Conservation (phyloP, 2,329 filamentous ascomycete genomes). For the Neofusicoccum parvum region DNA sequence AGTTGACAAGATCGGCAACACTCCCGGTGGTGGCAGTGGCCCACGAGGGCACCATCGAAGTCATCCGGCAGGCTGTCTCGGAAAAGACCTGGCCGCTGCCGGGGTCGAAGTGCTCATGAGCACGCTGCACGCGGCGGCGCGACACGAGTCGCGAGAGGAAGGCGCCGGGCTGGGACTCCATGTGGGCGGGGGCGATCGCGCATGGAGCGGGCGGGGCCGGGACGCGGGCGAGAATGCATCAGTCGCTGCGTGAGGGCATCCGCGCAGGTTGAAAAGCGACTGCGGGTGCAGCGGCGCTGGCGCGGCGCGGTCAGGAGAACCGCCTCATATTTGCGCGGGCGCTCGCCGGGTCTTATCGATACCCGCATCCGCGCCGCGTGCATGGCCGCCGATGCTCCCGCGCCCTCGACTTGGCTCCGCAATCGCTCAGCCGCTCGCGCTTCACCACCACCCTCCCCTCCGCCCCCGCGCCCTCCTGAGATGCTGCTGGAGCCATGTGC, state of each 20-base stretch:
- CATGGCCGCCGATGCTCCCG: background rate
- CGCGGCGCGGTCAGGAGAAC: background rate
- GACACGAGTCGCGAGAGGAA: slow-evolving; percentile 3
- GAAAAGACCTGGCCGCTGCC: slow-evolving; percentile 9
- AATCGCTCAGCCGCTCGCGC: background rate
- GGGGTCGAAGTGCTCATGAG: background rate
- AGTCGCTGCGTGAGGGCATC: background rate
- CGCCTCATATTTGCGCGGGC: background rate
- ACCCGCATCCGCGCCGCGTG: background rate
- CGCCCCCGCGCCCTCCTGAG: background rate
- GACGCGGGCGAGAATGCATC: background rate
- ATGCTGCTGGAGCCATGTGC: slow-evolving; percentile 19
- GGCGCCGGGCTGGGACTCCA: background rate
- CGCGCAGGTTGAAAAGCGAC: background rate
- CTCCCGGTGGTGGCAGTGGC: slow-evolving; percentile 6
- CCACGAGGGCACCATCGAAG: slow-evolving; percentile 14
- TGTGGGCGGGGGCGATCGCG: background rate
- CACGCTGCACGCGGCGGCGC: background rate
- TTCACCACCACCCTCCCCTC: background rate
- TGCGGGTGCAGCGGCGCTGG: no score
- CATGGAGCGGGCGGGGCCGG: background rate
- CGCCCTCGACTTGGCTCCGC: slow-evolving; percentile 12
- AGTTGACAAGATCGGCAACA: slow-evolving; percentile 7
- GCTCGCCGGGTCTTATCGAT: slow-evolving; percentile 1
- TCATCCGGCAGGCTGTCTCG: background rate